Base-by-base conservation (phyloP, 192 early-diverging fungal genomes). In the Phlyctochytrium bullatum region DNA sequence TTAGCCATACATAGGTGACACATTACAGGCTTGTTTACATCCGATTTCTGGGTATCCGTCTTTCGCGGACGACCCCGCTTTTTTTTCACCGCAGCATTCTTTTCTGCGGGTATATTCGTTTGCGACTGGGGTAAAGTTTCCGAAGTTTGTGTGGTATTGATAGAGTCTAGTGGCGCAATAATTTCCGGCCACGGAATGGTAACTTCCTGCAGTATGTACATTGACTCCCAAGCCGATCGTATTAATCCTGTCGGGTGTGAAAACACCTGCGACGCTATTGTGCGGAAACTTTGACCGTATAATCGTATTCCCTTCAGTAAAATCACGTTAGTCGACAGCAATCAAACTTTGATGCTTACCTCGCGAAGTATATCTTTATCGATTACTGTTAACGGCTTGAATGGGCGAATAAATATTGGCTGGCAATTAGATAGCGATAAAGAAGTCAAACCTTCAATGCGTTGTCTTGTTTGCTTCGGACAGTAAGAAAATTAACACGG, bases 281-380 rank as follows among this genome's bases (percentile, higher is more conserved):
- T 20, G 20, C 20, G 40, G 20, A 47, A 47, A 20, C 10, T 20
- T 14, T 6, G 10, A 47, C 40, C 40, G 40, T 47, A 47, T 47
- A 14, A 14, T 6, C 40, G 40, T 14, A 47, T 20, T 14, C 40
- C 40, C 40, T 47, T n/a, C n/a, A n/a, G n/a, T n/a, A n/a, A n/a
- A n/a, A n/a, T n/a, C n/a, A n/a, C 6, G 40, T 47, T 20, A 14
- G 40, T 47, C 40, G 20, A 20, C 40, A 14, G 6, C 10, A 47
- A 14, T 47, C 6, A 14, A 6, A 47, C 40, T 14, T 6, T 20
- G 10, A 47, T 47, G 20, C 10, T 14, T 33, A 69, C 67, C 36
- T 50, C 59, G 29, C 67, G 20, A 51, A 69, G 59, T 2, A 69
- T 27, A 62, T 69, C 67, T 32, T 53, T 36, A 52, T 69, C 67